Evolutionary conservation across 495 filamentous ascomycete species (phyloP), one percentile per base, ranked within the genome.

Genomic region (Podospora tetraspora): DNA sequence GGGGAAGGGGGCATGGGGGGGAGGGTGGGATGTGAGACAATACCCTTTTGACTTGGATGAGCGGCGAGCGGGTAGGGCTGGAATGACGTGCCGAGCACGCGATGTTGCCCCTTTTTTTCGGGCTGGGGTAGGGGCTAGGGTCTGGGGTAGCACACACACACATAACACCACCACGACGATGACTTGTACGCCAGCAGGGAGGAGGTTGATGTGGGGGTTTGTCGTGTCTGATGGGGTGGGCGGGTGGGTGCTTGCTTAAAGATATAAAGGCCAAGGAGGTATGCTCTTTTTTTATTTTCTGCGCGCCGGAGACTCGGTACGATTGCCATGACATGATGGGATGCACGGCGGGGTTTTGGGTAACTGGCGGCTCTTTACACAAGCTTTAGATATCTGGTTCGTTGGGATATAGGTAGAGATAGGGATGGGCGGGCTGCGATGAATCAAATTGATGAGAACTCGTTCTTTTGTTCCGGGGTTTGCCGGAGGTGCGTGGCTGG

Each of bases 1-100:
- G 37, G 37, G 37, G 4, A 19, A 0, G 43, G 43, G 32, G 11
- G 25, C 25, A 25, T 25, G 37, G 16, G 1, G 16, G 37, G 37
- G 37, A 16, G 37, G 7, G 37, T 16, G 37, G 43, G n/a, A n/a
- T n/a, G 43, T 43, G 37, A 43, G 43, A n/a, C 43, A n/a, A 52
- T n/a, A 52, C 43, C 43, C 16, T 52, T 52, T 52, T 52, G 43
- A 52, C 43, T 52, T 52, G 43, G 11, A 3, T 10, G 16, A 19
- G 43, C 43, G 11, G 4, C 30, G 16, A 19, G 43, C 43, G 19
- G 43, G 43, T 52, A 52, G 43, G 43, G 25, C 69, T 75, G 25
- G 71, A 30, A 75, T 32, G 30, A 24, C 10, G 67, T 66, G 11
- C 71, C 43, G 43, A 52, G 43, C 43, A 52, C 43, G 43, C 43